Evolutionary conservation across 75 land plant genomes (phyloP).

Genomic region (Cryptomeria japonica): DNA sequence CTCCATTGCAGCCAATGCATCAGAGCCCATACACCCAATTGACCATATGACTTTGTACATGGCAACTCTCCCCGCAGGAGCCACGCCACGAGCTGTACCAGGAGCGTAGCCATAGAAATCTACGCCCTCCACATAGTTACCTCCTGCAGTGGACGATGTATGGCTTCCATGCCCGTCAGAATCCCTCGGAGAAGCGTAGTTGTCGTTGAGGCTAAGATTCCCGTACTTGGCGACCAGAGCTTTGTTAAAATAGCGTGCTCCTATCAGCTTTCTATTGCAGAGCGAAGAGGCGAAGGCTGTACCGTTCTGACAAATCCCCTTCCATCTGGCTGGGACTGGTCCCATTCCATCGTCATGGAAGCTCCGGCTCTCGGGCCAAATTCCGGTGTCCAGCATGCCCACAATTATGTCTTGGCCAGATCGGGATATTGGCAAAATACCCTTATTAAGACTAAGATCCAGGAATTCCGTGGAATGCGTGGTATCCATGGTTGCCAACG

Average conservation of each 20-base stretch:
- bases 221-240: slow-evolving; percentile 16
- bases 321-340: not conserved
- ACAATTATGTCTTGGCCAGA: slow-evolving; percentile 26
- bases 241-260: slow-evolving; percentile 20
- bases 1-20: slow-evolving; percentile 40
- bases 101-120: slow-evolving; percentile 14
- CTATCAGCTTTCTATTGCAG: slow-evolving; percentile 16
- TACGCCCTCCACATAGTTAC: slow-evolving; percentile 8
- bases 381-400: slow-evolving; percentile 62
- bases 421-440: slow-evolving; percentile 23
- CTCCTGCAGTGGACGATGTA: slow-evolving; percentile 26
- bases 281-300: not conserved
- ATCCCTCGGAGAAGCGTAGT: slow-evolving; percentile 20
- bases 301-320: not conserved
- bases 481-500: slow-evolving; percentile 25
- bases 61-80: slow-evolving; percentile 20
- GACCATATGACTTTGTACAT: slow-evolving; percentile 38
- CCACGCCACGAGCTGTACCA: slow-evolving; percentile 27
- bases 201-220: not conserved
- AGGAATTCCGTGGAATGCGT: slow-evolving; percentile 40
- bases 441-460: slow-evolving; percentile 13
- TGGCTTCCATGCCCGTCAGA: slow-evolving; percentile 29
- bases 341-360: slow-evolving; percentile 24
- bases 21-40: slow-evolving; percentile 15
- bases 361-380: slow-evolving; percentile 68